phyloP scores from a whole-genome alignment of 2,329 filamentous ascomycete species.

The Aureobasidium subglaciale region DNA sequence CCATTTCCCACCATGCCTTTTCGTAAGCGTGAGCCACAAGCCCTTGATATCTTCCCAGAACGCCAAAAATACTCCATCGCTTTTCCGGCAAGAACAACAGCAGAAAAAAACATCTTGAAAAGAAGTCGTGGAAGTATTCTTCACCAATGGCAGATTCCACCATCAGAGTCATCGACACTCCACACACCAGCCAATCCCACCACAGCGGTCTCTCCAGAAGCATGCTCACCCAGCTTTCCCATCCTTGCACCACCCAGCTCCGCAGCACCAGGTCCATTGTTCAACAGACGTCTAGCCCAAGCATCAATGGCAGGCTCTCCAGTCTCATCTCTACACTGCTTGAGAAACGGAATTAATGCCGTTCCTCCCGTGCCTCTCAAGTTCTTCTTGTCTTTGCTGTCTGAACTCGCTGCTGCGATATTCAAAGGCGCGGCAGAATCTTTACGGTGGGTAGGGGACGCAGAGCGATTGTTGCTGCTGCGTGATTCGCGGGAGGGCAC shows the following conservation, averaged over 20 bases:
- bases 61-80: conserved; percentile 12
- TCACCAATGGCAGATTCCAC: conserved; percentile 52
- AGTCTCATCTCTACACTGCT: conserved; percentile 94
- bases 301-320: conserved; percentile 77
- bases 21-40: neutral
- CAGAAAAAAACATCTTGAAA: neutral
- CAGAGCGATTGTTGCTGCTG: conserved; percentile 20
- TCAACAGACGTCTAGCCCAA: conserved; percentile 54
- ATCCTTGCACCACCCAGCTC: conserved; percentile 40
- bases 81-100: neutral
- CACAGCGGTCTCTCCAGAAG: conserved; percentile 49
- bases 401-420: conserved; percentile 51
- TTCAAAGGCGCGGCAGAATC: conserved; percentile 39
- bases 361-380: conserved; percentile 90
- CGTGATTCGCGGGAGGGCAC: conserved; percentile 72
- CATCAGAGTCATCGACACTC: conserved; percentile 78
- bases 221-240: conserved; percentile 45
- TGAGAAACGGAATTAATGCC: conserved; percentile 87
- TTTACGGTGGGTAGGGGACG: conserved; percentile 1
- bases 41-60: neutral
- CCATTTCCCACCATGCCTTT: neutral
- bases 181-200: conserved; percentile 76
- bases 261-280: conserved; percentile 39
- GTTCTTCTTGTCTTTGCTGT: conserved; percentile 42
- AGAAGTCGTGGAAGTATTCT: neutral